Conservation (phyloP, 169 alveolate genomes). For the Amoebophrya sp. region DNA sequence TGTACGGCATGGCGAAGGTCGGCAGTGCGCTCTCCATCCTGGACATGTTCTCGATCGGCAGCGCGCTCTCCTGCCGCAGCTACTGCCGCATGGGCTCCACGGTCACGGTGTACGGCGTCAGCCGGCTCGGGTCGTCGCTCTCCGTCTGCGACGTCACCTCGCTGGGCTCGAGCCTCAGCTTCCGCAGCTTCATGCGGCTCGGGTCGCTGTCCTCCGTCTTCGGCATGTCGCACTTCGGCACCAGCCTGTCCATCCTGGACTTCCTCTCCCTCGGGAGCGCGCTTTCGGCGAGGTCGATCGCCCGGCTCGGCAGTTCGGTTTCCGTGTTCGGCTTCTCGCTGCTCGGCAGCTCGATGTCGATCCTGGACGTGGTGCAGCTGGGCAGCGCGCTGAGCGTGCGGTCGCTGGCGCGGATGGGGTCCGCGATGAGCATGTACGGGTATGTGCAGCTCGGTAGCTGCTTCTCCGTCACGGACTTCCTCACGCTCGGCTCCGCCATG, state of each 20-base stretch:
- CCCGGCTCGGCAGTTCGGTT: not conserved
- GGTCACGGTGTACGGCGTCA: not conserved
- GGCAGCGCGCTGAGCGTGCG: not conserved
- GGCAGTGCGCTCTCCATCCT: not conserved
- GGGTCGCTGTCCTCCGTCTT: constrained; percentile 1
- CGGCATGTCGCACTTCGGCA: constrained; percentile 4
- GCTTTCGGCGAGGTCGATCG: not conserved
- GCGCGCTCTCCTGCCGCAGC: not conserved
- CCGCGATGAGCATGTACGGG: not conserved
- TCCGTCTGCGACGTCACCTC: not conserved
- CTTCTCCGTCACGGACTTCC: not conserved
- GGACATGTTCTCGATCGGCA: not conserved
- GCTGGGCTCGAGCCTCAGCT: not conserved
- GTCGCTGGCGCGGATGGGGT: not conserved
- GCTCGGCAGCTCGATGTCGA: not conserved
- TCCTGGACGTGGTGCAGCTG: not conserved
- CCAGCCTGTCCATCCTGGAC: not conserved
- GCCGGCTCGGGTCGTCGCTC: not conserved
- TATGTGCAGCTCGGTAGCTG: not conserved
- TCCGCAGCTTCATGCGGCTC: not conserved
- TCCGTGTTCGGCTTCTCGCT: not conserved
- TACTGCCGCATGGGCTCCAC: not conserved
- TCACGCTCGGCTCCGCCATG: not conserved
- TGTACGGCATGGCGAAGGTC: not conserved
- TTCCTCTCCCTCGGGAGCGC: not conserved